phyloP scores from a whole-genome alignment of 768 basidiomycete genomes.

The Pisolithus tinctorius region DNA sequence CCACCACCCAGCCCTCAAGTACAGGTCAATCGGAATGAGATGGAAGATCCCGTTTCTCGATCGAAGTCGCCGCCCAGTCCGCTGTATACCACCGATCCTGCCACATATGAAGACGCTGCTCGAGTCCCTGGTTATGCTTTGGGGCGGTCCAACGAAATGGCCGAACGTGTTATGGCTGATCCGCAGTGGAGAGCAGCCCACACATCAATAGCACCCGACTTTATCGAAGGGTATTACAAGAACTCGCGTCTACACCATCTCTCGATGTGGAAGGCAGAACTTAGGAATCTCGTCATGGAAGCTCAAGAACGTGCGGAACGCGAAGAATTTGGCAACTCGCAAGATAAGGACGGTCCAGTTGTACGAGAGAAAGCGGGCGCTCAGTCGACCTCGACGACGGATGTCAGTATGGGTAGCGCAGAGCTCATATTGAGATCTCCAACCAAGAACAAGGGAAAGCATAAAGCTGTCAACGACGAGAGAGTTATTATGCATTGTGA shows the following conservation, averaged over 20 bases:
- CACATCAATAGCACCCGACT: slow-evolving; percentile 80
- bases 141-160: slow-evolving; percentile 61
- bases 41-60: background rate
- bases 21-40: background rate
- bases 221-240: slow-evolving; percentile 77
- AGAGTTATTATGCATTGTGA: slow-evolving; percentile 87
- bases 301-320: slow-evolving; percentile 69
- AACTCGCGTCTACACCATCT: slow-evolving; percentile 92
- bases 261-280: slow-evolving; percentile 87
- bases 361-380: background rate
- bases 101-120: slow-evolving; percentile 35
- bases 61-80: slow-evolving; percentile 13
- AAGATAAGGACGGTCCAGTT: background rate
- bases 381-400: slow-evolving; percentile 6
- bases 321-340: slow-evolving; percentile 12
- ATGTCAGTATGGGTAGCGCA: slow-evolving; percentile 48
- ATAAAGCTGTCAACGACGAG: slow-evolving; percentile 40
- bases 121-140: slow-evolving; percentile 61
- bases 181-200: slow-evolving; percentile 83
- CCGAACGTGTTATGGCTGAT: slow-evolving; percentile 74
- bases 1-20: background rate
- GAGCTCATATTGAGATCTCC: slow-evolving; percentile 46
- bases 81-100: slow-evolving; percentile 38
- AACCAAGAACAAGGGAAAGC: slow-evolving; percentile 44
- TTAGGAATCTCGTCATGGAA: slow-evolving; percentile 69